Conservation (phyloP, 176 grass and related monocot genomes). For the Aegilops longissima region DNA sequence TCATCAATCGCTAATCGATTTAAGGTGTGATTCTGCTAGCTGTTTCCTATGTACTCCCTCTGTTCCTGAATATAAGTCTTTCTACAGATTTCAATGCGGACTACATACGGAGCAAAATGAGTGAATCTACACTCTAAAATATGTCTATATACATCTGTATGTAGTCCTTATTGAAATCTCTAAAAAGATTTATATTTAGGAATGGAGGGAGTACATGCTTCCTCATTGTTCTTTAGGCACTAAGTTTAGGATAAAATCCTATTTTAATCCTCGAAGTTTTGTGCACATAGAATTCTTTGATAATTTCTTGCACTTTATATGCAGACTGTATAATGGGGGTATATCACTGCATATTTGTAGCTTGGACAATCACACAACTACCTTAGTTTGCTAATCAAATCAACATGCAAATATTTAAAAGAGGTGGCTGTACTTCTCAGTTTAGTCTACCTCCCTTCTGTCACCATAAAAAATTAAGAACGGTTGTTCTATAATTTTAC, state of each 20-base stretch:
- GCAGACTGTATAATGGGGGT: slow-evolving; percentile 10
- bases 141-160: too few relatives aligned
- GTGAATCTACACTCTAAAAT: too few relatives aligned
- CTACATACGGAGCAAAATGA: too few relatives aligned
- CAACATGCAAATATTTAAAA: background rate
- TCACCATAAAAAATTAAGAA: background rate
- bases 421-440: background rate
- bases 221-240: slow-evolving; percentile 11
- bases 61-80: too few relatives aligned
- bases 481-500: background rate
- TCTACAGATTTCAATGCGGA: too few relatives aligned
- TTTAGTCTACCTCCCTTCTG: background rate
- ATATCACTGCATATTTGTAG: background rate
- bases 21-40: slow-evolving; percentile 52
- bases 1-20: slow-evolving; percentile 79
- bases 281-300: background rate
- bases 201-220: background rate
- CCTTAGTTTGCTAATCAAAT: background rate
- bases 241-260: slow-evolving; percentile 14
- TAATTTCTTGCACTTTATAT: slow-evolving; percentile 7
- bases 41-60: background rate
- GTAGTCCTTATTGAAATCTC: too few relatives aligned
- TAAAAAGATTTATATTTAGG: too few relatives aligned
- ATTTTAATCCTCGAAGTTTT: slow-evolving; percentile 26
- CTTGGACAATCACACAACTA: background rate